Evolutionary conservation across 345 rosid genomes (phyloP), one percentile per base, ranked within the genome.

Genomic region (Gossypium rotundifolium): DNA sequence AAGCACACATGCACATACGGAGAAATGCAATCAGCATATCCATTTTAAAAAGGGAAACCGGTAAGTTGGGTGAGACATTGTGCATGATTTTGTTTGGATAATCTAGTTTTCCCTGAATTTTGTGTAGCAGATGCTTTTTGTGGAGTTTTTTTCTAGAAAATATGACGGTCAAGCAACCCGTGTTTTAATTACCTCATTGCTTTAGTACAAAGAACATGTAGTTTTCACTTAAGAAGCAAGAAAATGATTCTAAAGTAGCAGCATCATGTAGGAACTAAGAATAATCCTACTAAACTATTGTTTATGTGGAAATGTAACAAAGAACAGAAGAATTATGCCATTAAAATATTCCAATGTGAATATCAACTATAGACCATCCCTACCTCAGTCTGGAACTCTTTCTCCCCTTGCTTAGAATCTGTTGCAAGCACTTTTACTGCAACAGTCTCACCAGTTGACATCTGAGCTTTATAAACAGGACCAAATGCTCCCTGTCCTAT

Each of bases 401-500:
- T 96, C 82, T 96, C 99, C 38, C 99, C 99, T 83, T 96, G 98
- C 87, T 89, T 93, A 48, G 99, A 96, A 86, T 93, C 92, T 54
- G 96, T 88, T 60, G 99, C 96, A 54, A 93, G 99, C 74, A 89
- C 95, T 83, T 96, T 96, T 16, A 91, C 97, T 14, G 99, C 99
- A 61, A 96, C 94, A 55, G 78, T 87, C 87, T 93, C 98, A 70
- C 97, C 96, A 2, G 92, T 89, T 13, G 91, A 84, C 96, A 93
- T 90, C 70, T 89, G 96, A 79, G 99, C 98, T 85, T 91, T 96
- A 77, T 90, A 96, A n/a, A 96, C 99, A 11, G 97, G 91, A 79
- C 98, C 99, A 89, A 96, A 96, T 52, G 99, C 98, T 73, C 99
- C 98, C 85, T 90, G 94, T 53, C 99, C 99, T 65, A 93, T 86